Evolutionary conservation across 306 rosid species (phyloP).

Genomic region (Malus fusca): DNA sequence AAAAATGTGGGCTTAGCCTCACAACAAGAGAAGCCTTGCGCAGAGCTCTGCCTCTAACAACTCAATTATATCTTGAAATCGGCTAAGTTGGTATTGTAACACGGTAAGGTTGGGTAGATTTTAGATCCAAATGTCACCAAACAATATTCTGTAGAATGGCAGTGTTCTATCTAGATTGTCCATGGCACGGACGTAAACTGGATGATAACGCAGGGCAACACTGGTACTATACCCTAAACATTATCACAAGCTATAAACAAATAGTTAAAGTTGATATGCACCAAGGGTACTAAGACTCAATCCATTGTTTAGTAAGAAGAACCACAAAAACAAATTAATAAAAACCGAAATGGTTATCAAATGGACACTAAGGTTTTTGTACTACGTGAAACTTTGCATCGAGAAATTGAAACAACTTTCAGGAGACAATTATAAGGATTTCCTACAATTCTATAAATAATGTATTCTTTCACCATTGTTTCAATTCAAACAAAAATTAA

Average conservation of each 20-base stretch:
- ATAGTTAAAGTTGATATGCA: background rate
- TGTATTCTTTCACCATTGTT: background rate
- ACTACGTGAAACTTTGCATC: background rate
- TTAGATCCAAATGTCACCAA: background rate
- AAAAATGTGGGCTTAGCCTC: accelerated
- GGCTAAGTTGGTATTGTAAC: background rate
- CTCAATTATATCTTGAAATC: background rate
- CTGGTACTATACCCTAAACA: too few species aligned
- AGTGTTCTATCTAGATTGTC: background rate
- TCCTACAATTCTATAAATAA: background rate
- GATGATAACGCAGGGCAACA: background rate
- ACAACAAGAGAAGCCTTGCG: background rate
- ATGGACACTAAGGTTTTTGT: background rate
- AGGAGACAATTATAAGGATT: background rate
- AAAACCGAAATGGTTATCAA: background rate
- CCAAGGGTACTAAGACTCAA: background rate
- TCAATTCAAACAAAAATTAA: background rate
- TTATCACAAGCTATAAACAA: background rate
- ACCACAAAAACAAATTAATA: background rate
- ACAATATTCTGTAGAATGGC: background rate
- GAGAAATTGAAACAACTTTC: background rate
- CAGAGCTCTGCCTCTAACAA: background rate
- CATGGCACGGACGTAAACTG: background rate
- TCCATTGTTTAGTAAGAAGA: background rate
- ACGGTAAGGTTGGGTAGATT: background rate